Evolutionary conservation across 257 asterid genomes (phyloP), one percentile per base, ranked within the genome.

Genomic region (Capsicum chinense): DNA sequence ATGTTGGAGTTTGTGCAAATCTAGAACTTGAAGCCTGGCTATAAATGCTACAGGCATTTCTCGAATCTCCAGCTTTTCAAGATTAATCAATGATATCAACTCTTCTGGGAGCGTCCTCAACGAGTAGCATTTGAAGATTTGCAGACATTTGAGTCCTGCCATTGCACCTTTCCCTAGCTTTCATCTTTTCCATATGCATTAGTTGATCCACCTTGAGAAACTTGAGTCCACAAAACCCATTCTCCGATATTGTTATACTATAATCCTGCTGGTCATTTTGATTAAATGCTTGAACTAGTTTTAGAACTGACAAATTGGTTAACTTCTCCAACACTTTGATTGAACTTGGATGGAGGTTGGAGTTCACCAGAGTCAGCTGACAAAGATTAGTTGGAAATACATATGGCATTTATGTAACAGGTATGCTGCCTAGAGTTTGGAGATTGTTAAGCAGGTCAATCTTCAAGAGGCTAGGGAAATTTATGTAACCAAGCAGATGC

Each of bases 341-440:
- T 8, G 86, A 84, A 56, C 85, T 76, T 78, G 83, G 48, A 5
- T 54, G 64, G 10, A 86, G 73, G 1, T 13, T 10, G 0, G 74
- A 39, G 19, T 50, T 7, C 5, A 11, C 16, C 56, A 81, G 64
- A 14, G 19, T 81, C 70, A 87, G 71, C 86, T 37, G 44, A 44
- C 56, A 14, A 82, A 86, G 73, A 44, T 80, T 80, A 12, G 85
- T 87, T 9, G 89, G 89, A 59, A 86, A 87, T 13, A 11, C 13
- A 26, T 26, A 26, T 26, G 33, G 33, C 33, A 26, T 26, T 26
- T 26, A 26, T 26, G 33, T 26, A 26, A 1, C 44, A 1, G 52
- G 13, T 42, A 87, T 85, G 71, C 64, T 81, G n/a, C 79, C 68
- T 62, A 87, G 69, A 6, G 86, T 79, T 17, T 71, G 84, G 44